These are phyloP conservation scores for Rubus parviflorus DNA, from an alignment of 306 rosid genomes.

Conservation along the genomic window DNA sequence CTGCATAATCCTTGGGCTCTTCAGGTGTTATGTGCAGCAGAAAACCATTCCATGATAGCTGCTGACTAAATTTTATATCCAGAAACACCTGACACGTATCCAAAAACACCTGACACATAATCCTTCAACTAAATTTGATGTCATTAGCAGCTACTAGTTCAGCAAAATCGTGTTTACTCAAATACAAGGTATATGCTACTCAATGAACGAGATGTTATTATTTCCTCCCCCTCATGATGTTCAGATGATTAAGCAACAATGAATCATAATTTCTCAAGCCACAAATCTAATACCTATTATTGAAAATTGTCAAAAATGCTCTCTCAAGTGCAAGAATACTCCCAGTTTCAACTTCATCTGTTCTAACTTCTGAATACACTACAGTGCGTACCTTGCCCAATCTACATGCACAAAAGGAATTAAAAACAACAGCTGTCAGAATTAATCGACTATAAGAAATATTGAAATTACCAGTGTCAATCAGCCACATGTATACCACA, in stretches of 20 bases:
- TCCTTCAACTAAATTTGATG: conserved; percentile 71
- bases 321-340: conserved; percentile 77
- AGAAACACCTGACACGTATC: conserved; percentile 51
- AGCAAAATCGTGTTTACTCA: conserved; percentile 93
- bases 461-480: no score
- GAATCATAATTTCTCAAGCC: conserved; percentile 84
- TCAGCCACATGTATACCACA: no score
- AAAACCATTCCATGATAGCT: conserved; percentile 45
- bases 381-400: no score
- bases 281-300: conserved; percentile 82
- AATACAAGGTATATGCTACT: conserved; percentile 87
- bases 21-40: not conserved
- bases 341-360: conserved; percentile 72
- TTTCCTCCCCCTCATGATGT: conserved; percentile 87
- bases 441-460: no score
- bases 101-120: conserved; percentile 51
- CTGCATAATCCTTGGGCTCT: not conserved
- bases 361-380: conserved; percentile 59
- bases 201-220: conserved; percentile 62
- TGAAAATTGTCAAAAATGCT: conserved; percentile 91
- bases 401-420: no score
- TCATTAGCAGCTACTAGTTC: conserved; percentile 76
- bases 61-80: conserved; percentile 80
- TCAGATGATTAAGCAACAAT: conserved; percentile 91
- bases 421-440: no score